These are phyloP conservation scores for Termitomyces eurrhizus DNA, from an alignment of 768 basidiomycete species.

Conservation along the genomic window DNA sequence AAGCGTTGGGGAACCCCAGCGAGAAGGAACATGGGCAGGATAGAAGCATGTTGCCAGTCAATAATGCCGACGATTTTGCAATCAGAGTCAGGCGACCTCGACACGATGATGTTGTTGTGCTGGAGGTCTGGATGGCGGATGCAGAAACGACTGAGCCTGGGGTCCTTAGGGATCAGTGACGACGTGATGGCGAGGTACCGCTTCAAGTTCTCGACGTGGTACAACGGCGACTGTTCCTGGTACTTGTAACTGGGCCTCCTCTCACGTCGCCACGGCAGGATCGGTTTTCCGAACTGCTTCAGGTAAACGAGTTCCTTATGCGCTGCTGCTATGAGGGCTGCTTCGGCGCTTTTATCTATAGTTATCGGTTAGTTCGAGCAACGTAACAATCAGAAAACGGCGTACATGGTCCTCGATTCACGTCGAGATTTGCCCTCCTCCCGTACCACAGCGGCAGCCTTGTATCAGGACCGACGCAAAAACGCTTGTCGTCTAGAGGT, in stretches of 20 bases:
- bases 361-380: conserved; percentile 21
- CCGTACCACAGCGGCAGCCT: not conserved
- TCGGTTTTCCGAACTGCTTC: no score
- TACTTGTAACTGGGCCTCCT: conserved; percentile 45
- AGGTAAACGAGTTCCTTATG: conserved; percentile 37
- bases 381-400: not conserved
- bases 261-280: conserved; percentile 25
- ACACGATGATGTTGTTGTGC: no score
- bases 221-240: conserved; percentile 26
- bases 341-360: conserved; percentile 42
- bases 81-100: not conserved
- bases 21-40: not conserved
- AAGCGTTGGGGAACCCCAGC: not conserved
- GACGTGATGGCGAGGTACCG: not conserved
- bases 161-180: conserved; percentile 39
- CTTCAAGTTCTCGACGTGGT: conserved; percentile 4
- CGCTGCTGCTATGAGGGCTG: conserved; percentile 26
- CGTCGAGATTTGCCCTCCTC: not conserved
- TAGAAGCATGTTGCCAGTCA: not conserved
- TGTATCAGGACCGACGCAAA: not conserved
- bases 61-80: not conserved
- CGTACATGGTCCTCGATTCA: not conserved
- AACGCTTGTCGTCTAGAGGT: not conserved
- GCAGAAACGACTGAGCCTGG: not conserved
- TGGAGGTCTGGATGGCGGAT: no score